Percentiles rank a stretch among this genome's conserved stretches.
These are phyloP conservation scores for Pseudogymnoascus sp. DNA, from an alignment of 2,329 filamentous ascomycete species.

Conservation along the genomic window DNA sequence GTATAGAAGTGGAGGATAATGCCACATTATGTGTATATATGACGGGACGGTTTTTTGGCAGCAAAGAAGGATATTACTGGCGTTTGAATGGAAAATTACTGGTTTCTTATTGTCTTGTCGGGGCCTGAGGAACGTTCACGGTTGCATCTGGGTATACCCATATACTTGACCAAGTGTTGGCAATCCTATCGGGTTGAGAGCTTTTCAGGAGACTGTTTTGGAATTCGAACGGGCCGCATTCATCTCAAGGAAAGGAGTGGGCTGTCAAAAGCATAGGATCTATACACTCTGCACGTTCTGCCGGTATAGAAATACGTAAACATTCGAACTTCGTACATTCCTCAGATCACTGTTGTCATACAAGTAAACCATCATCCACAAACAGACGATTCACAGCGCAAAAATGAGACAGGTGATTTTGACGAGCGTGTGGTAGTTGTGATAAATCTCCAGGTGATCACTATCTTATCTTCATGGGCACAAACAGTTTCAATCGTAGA, in stretches of 20 bases:
- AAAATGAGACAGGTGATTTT: background rate
- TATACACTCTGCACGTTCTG: background rate
- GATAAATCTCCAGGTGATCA: background rate
- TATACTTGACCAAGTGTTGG: background rate
- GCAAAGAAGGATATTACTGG: background rate
- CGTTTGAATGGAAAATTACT: background rate
- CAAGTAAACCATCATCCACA: background rate
- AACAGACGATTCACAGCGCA: background rate
- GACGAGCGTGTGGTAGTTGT: background rate
- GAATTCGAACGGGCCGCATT: background rate
- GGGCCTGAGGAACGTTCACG: background rate
- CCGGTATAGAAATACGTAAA: background rate
- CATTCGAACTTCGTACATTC: background rate
- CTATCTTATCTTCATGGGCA: slow-evolving; percentile 1
- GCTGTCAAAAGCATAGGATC: background rate
- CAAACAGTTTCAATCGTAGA: slow-evolving; percentile 15
- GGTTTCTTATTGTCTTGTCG: background rate
- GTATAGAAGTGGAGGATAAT: background rate
- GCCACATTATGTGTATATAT: background rate
- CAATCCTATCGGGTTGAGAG: background rate
- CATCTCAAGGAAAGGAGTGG: background rate
- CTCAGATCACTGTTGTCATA: background rate
- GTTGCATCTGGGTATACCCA: background rate
- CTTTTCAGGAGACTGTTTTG: background rate
- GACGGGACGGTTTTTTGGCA: background rate